Evolutionary conservation across 148 eudicot species (phyloP), one percentile per base, ranked within the genome.

Genomic region (Persicaria tinctoria): DNA sequence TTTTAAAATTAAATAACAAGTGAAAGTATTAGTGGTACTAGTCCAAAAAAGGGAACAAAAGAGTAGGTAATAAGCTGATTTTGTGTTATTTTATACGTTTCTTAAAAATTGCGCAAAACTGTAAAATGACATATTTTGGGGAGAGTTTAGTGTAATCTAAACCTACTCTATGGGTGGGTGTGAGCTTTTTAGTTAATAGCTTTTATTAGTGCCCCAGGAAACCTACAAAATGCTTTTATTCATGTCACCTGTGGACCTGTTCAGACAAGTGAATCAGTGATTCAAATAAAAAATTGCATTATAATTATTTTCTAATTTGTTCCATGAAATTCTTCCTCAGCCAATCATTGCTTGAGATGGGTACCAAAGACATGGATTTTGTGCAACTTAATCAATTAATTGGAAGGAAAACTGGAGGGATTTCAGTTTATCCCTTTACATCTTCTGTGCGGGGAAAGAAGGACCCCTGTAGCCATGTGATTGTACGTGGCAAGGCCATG

Each of bases 381-480:
- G 99, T 95, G 80, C 93, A 92, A 74, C 87, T 95, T 73, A 95
- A 92, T 82, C 99, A 95, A 77, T 83, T 95, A 59, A 89, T 95
- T 78, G 99, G 99, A 83, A 90, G 97, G 88, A 95, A 89, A 86
- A 95, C 99, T 2, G 99, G 99, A 70, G 99, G 99, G 50, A 92
- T 95, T 82, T 92, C 97, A 14, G 88, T 95, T 71, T 95, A 84
- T 82, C 99, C 99, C 41, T 89, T 88, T 83, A 90, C 94, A 64
- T 92, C 99, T 76, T 90, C 97, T 74, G 77, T 87, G 64, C 85
- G 90, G 76, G 94, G 93, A 68, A 78, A 83, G 82, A 78, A 80
- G 75, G 91, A 89, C 72, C 94, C 97, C 23, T 87, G 89, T 74
- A 82, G 91, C 81, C 87, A 78, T 84, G 80, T 95, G 49, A 79